Percentiles rank a stretch among this genome's conserved stretches.
Evolutionary conservation across 495 filamentous ascomycete genomes (phyloP).

Genomic region (Tuber brumale): DNA sequence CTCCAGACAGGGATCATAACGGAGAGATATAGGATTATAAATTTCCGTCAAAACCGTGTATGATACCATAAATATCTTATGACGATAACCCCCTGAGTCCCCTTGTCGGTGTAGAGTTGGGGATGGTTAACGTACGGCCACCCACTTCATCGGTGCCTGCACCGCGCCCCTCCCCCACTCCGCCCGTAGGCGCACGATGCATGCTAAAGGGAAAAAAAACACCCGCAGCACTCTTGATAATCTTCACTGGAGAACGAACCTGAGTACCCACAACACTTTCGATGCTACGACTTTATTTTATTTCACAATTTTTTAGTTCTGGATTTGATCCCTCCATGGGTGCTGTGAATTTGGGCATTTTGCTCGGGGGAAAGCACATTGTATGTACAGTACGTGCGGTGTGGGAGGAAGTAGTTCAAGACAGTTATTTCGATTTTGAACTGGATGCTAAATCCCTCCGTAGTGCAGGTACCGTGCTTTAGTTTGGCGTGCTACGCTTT

Average conservation of each 20-base stretch:
- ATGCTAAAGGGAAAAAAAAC: background rate
- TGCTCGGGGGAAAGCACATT: background rate
- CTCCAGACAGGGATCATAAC: background rate
- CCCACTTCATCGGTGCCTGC: background rate
- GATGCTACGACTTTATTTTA: background rate
- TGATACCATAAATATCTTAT: background rate
- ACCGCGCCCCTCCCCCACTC: background rate
- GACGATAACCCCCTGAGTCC: background rate
- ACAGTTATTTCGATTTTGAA: background rate
- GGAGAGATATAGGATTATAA: background rate
- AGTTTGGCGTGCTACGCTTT: background rate
- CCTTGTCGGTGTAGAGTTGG: background rate
- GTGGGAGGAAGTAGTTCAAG: background rate
- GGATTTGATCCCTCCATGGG: background rate
- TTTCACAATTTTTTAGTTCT: background rate
- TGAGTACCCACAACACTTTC: background rate
- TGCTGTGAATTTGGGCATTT: background rate
- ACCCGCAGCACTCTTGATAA: background rate
- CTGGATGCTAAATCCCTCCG: background rate
- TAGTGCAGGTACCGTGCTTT: background rate
- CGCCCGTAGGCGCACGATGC: background rate
- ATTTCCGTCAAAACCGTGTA: background rate
- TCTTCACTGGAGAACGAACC: background rate
- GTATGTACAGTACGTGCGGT: rapidly evolving
- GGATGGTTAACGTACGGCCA: background rate